phyloP scores from a whole-genome alignment of 129 eudicot genomes.

The Logfia minima region DNA sequence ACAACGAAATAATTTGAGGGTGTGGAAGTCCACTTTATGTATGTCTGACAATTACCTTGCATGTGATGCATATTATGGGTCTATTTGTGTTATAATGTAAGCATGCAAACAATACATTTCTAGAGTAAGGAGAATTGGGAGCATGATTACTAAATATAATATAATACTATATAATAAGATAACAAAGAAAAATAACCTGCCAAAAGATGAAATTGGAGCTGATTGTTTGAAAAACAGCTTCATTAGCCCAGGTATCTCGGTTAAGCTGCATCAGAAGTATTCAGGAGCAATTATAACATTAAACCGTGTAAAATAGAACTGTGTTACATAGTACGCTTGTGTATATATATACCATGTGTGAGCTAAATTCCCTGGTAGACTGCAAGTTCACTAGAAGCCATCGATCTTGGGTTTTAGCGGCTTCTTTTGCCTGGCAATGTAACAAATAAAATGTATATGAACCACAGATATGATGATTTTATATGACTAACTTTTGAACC shows the following conservation, averaged over 20 bases:
- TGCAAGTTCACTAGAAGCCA: constrained; percentile 93
- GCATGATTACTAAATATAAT: not conserved
- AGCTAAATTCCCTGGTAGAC: constrained; percentile 90
- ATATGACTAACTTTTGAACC: not conserved
- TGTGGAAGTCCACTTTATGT: not conserved
- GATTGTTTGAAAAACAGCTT: constrained; percentile 96
- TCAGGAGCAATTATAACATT: constrained; percentile 7
- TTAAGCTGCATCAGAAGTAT: constrained; percentile 65
- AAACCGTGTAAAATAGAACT: not conserved
- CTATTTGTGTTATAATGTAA: not conserved
- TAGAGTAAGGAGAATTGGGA: not conserved
- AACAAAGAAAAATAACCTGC: constrained; percentile 60
- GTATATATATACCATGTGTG: constrained; percentile 73
- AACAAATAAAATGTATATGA: not conserved
- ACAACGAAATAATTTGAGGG: not conserved
- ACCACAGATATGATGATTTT: not conserved
- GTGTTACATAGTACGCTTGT: not conserved
- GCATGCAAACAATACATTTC: not conserved
- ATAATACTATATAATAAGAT: not conserved
- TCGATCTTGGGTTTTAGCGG: constrained; percentile 68
- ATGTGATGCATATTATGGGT: not conserved
- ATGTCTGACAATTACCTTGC: not conserved
- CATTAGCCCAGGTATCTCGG: constrained; percentile 99
- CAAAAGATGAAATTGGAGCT: constrained; percentile 85
- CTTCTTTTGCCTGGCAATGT: constrained; percentile 72